Conservation (phyloP, 1,284 basidiomycete species). For the Cryptococcus floricola region DNA sequence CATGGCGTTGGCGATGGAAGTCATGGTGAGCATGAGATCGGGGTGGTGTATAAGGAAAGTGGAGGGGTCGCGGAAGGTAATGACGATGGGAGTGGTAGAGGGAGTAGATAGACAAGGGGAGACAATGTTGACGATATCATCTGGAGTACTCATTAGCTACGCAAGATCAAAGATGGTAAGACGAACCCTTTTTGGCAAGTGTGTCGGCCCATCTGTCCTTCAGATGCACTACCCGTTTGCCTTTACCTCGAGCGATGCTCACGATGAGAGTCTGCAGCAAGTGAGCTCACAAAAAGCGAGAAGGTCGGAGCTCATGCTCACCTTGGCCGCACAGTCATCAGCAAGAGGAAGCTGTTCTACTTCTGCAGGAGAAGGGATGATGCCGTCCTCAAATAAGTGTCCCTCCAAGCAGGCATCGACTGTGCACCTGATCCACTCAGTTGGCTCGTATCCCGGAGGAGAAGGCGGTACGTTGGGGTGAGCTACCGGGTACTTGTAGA, state of each 20-base stretch:
- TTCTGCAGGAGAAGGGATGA: constrained; percentile 7
- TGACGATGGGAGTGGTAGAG: constrained; percentile 20
- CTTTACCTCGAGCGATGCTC: not conserved
- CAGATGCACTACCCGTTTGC: constrained; percentile 32
- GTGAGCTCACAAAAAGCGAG: not conserved
- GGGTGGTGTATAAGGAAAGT: constrained; percentile 72
- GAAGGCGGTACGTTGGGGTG: constrained; percentile 33
- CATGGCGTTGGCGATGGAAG: constrained; percentile 73
- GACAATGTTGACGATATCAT: constrained; percentile 73
- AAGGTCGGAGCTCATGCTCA: constrained; percentile 1
- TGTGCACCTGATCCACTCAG: constrained; percentile 35
- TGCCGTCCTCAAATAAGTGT: constrained; percentile 20
- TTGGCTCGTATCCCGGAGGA: constrained; percentile 25
- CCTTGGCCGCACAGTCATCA: constrained; percentile 21
- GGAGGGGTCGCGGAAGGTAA: constrained; percentile 39
- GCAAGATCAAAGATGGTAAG: not conserved
- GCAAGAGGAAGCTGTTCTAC: not conserved
- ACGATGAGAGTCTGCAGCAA: constrained; percentile 14
- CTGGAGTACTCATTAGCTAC: constrained; percentile 46
- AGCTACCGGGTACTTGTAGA: constrained; percentile 27
- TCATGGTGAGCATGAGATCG: constrained; percentile 82
- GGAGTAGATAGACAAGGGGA: constrained; percentile 35
- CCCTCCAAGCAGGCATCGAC: constrained; percentile 31
- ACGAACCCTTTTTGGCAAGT: constrained; percentile 24
- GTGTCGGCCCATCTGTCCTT: constrained; percentile 45